Base-by-base conservation (phyloP, 2,329 filamentous ascomycete species). In the Tympanopsis confertula region DNA sequence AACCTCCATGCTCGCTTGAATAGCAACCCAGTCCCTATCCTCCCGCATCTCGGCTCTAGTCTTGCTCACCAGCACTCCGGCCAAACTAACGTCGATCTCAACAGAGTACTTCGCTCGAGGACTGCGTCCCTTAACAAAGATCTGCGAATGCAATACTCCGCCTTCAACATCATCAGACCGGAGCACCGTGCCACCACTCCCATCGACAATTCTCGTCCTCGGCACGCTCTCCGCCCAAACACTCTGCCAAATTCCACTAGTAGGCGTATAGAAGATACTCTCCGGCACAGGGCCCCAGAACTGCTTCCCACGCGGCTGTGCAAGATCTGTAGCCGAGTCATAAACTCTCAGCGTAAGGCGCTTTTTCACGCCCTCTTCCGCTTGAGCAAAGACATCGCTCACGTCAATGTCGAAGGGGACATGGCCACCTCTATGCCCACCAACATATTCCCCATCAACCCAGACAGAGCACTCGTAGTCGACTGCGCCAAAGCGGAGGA, bases 281-380 rank as follows among this genome's bases (percentile, higher is more conserved):
- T 78, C 72, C 0, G 74, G 71, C 51, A 73, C 63, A 1, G 70
- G 68, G 3, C 63, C 66, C 74, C 74, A 78, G 48, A 76, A 78
- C 53, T 83, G 78, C 52, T 83, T 83, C 0, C 78, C 78, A 22
- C 78, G 63, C 1, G 74, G 78, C 51, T 82, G 78, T 0, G 70
- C 68, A 5, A 82, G 56, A 42, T 82, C 78, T 41, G 69, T 71
- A 0, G 77, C 71, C 1, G 77, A 81, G 52, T 82, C 78, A 28
- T 68, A 69, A 0, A 80, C 71, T 3, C 78, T 63, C 3, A 82
- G 38, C 0, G 70, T 74, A 4, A 82, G 48, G 2, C 63, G 57
- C 3, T 60, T 62, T 20, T 63, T 62, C 1, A 41, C 48, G 47
- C 43, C 48, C 1, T 44, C 47, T 4, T 38, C 39, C n/a, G 22